Evolutionary conservation across 768 basidiomycete genomes (phyloP).

Genomic region (Lactifluus rugatus): DNA sequence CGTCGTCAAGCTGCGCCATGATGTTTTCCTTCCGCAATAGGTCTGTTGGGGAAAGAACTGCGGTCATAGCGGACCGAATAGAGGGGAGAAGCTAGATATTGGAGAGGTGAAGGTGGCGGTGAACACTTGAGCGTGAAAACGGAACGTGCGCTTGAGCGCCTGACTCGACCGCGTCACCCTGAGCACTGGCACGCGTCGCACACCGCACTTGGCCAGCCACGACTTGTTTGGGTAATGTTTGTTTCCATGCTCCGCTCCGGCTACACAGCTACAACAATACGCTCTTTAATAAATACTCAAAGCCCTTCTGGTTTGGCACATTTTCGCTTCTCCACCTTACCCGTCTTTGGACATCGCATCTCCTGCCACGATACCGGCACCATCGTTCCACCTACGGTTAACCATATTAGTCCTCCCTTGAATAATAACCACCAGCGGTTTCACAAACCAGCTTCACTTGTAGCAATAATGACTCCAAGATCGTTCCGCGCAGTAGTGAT

Average conservation of each 20-base stretch:
- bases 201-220: conserved; percentile 18
- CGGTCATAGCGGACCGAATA: conserved; percentile 38
- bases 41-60: conserved; percentile 53
- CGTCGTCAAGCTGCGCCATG: conserved; percentile 56
- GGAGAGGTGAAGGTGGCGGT: conserved; percentile 15
- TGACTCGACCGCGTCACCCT: conserved; percentile 21
- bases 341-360: conserved; percentile 81
- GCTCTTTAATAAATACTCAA: conserved; percentile 6
- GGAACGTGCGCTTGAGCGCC: conserved; percentile 14
- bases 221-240: conserved; percentile 15
- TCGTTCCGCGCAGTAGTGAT: conserved; percentile 86
- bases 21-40: conserved; percentile 47
- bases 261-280: too few relatives aligned
- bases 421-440: not conserved
- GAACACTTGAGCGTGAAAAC: conserved; percentile 6
- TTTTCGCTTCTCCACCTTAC: conserved; percentile 70
- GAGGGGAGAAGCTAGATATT: conserved; percentile 13
- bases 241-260: not conserved
- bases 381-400: conserved; percentile 58
- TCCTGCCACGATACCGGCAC: conserved; percentile 85
- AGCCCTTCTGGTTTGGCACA: conserved; percentile 75
- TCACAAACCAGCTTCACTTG: conserved; percentile 68
- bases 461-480: conserved; percentile 85
- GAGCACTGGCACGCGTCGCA: too few relatives aligned
- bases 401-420: not conserved